phyloP scores from a whole-genome alignment of 2,329 filamentous ascomycete species.

The Pseudocercospora crystallina region DNA sequence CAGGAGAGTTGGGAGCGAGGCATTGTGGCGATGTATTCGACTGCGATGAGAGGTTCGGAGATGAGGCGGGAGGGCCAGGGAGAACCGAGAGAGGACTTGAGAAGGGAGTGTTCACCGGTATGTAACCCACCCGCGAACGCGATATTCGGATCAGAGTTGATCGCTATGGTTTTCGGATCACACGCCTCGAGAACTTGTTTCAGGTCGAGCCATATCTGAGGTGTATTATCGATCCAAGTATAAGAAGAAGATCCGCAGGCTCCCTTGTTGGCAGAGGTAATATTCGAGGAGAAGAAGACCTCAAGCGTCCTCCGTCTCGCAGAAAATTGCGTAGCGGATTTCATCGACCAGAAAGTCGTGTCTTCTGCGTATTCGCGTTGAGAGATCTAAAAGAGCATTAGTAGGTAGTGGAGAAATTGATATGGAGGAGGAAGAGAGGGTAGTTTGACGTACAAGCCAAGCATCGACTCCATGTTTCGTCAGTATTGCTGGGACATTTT shows the following conservation, averaged over 20 bases:
- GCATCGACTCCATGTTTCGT: conserved; percentile 22
- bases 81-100: too few species aligned
- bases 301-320: conserved; percentile 21
- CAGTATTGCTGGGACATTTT: conserved; percentile 18
- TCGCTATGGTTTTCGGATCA: conserved; percentile 14
- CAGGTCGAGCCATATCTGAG: conserved; percentile 12
- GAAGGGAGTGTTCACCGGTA: conserved; percentile 19
- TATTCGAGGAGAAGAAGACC: conserved; percentile 15
- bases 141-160: conserved; percentile 20
- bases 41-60: conserved; percentile 19
- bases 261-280: not conserved
- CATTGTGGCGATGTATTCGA: conserved; percentile 24
- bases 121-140: conserved; percentile 23
- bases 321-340: conserved; percentile 22
- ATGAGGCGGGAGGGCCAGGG: conserved; percentile 15
- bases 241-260: conserved; percentile 7
- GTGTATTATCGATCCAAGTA: conserved; percentile 24
- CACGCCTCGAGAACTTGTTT: conserved; percentile 11
- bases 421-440: not conserved
- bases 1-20: conserved; percentile 15
- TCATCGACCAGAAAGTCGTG: conserved; percentile 26
- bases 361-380: conserved; percentile 26
- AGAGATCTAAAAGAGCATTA: conserved; percentile 10
- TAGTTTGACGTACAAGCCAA: conserved; percentile 17
- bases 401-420: not conserved